A percentile compares a stretch with the other conserved stretches of the same genome.
Evolutionary conservation across 345 rosid species (phyloP).

Genomic region (Microcos paniculata): DNA sequence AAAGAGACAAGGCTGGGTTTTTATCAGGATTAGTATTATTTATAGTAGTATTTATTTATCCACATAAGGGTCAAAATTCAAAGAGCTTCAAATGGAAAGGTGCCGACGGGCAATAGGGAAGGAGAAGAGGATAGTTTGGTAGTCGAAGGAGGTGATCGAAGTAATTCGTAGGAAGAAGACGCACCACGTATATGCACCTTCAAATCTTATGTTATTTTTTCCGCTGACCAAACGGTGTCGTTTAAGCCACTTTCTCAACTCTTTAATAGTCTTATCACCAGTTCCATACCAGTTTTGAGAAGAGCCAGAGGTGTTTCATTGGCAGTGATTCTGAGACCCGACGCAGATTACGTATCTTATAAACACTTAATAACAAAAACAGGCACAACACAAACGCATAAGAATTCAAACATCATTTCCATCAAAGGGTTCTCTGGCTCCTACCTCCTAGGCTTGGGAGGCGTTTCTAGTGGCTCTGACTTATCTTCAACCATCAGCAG

Average conservation of each 20-base stretch:
- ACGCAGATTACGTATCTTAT: too few relatives aligned
- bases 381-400: too few relatives aligned
- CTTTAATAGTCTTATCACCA: too few relatives aligned
- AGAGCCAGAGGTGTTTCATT: too few relatives aligned
- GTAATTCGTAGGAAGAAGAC: background rate
- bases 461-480: background rate
- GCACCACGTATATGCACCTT: constrained; percentile 2
- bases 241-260: too few relatives aligned
- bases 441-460: background rate
- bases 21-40: background rate
- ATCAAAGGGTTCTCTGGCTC: too few relatives aligned
- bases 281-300: too few relatives aligned
- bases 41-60: background rate
- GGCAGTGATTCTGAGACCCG: too few relatives aligned
- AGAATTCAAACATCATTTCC: background rate
- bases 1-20: too few relatives aligned
- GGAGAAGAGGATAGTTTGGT: background rate
- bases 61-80: background rate
- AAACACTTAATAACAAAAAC: too few relatives aligned
- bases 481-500: background rate
- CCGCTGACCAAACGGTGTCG: background rate
- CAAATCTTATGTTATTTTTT: background rate
- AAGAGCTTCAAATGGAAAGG: background rate
- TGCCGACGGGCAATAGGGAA: background rate
- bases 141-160: background rate